Conservation (phyloP, 2,329 filamentous ascomycete species). For the Harringtonia lauricola region DNA sequence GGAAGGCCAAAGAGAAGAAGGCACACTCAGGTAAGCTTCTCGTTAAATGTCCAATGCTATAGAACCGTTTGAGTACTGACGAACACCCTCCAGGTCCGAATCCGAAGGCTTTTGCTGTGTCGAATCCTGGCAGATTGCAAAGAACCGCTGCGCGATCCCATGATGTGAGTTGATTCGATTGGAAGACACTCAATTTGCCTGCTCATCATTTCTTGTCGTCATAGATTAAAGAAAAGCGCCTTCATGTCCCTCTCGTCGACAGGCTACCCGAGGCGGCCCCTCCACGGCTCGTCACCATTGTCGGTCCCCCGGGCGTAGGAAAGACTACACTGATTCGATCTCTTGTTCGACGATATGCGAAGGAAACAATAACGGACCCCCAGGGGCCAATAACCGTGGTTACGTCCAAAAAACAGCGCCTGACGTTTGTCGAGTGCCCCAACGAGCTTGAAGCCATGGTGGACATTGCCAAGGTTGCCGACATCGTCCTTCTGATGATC, state of each 20-base stretch:
- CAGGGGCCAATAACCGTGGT: constrained; percentile 91
- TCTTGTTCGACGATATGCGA: constrained; percentile 85
- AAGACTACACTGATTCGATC: constrained; percentile 49
- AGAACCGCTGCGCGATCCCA: constrained; percentile 63
- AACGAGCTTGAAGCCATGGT: constrained; percentile 95
- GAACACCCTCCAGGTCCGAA: constrained; percentile 51
- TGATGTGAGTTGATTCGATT: too few relatives aligned
- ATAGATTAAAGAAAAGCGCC: constrained; percentile 84
- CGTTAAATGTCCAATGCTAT: too few relatives aligned
- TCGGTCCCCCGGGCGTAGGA: constrained; percentile 59
- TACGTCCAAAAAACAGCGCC: constrained; percentile 85
- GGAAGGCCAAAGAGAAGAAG: constrained; percentile 85
- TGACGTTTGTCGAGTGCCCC: constrained; percentile 96
- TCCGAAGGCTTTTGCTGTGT: constrained; percentile 81
- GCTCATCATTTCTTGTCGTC: neutral
- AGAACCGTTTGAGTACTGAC: constrained; percentile 13
- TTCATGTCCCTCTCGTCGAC: constrained; percentile 95
- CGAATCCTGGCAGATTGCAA: constrained; percentile 69
- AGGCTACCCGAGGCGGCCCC: constrained; percentile 91
- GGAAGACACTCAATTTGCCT: too few relatives aligned
- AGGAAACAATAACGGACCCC: constrained; percentile 84
- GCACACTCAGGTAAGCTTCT: constrained; percentile 43
- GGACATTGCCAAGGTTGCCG: constrained; percentile 91
- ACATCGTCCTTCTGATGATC: constrained; percentile 96
- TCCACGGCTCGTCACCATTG: constrained; percentile 83